Evolutionary conservation across 495 filamentous ascomycete species (phyloP).

Genomic region (Penicillium crystallinum): DNA sequence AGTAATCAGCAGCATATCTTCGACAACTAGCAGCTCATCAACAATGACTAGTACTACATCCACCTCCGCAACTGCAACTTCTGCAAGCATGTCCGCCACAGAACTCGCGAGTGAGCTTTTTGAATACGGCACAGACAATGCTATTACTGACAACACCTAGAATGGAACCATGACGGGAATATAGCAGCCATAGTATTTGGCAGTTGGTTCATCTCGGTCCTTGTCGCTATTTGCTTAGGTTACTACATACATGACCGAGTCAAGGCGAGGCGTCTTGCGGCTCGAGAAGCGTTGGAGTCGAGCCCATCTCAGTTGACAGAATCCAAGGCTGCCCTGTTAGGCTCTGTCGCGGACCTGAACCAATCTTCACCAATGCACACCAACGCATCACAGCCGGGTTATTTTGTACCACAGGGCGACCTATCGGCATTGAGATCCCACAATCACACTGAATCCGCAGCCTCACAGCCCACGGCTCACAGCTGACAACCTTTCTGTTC

Average conservation of each 20-base stretch:
- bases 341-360: no score
- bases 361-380: no score
- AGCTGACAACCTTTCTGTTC: no score
- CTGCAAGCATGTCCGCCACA: conserved; percentile 9
- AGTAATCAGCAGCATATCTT: not conserved
- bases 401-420: no score
- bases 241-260: not conserved
- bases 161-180: conserved; percentile 6
- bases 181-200: conserved; percentile 2
- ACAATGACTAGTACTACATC: conserved; percentile 6
- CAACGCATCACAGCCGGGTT: no score
- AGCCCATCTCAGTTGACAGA: no score
- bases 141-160: not conserved
- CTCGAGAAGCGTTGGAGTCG: not conserved
- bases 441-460: no score
- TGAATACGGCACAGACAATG: not conserved
- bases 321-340: no score
- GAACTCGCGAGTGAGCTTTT: not conserved
- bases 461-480: no score
- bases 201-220: not conserved
- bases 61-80: conserved; percentile 6
- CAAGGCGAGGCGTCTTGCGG: not conserved
- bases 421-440: no score
- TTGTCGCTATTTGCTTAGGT: not conserved
- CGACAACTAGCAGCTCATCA: conserved; percentile 9